phyloP scores from a whole-genome alignment of 2,329 filamentous ascomycete species.

The Beauveria scarabaeidicola region DNA sequence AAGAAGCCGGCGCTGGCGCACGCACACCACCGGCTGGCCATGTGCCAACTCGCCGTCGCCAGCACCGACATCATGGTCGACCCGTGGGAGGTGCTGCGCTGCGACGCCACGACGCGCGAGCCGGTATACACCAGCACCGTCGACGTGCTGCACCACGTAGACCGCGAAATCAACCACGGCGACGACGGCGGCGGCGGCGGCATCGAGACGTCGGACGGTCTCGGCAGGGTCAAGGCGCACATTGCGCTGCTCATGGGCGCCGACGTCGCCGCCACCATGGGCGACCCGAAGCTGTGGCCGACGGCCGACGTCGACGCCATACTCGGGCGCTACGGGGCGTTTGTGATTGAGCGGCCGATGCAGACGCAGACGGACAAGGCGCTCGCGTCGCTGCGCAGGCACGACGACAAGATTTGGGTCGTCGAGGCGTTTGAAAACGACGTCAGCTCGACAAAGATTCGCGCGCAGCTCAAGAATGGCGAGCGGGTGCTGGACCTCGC shows the following conservation, averaged over 20 bases:
- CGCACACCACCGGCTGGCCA: constrained; percentile 38
- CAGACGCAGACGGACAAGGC: constrained; percentile 81
- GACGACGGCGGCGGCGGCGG: constrained; percentile 54
- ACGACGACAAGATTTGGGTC: constrained; percentile 72
- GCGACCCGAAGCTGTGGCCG: constrained; percentile 64
- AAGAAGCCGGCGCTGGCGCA: constrained; percentile 33
- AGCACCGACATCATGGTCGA: constrained; percentile 74
- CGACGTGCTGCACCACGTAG: constrained; percentile 76
- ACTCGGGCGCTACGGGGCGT: constrained; percentile 66
- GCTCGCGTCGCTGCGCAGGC: constrained; percentile 63
- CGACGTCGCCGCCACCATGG: constrained; percentile 63
- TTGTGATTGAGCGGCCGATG: constrained; percentile 65
- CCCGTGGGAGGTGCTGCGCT: constrained; percentile 59
- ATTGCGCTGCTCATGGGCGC: constrained; percentile 73
- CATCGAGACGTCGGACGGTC: constrained; percentile 55
- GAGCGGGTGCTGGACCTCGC: constrained; percentile 71
- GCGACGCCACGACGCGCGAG: constrained; percentile 36
- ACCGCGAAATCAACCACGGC: constrained; percentile 74
- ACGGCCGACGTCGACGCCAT: constrained; percentile 76
- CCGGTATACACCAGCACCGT: constrained; percentile 78
- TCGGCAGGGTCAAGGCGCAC: constrained; percentile 51
- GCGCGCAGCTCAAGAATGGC: constrained; percentile 64
- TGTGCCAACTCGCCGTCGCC: constrained; percentile 72
- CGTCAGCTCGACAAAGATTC: constrained; percentile 68
- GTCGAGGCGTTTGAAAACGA: constrained; percentile 82